Percentiles rank a stretch among this genome's conserved stretches.
Conservation (phyloP, 768 basidiomycete species). For the Lactarius psammicola region DNA sequence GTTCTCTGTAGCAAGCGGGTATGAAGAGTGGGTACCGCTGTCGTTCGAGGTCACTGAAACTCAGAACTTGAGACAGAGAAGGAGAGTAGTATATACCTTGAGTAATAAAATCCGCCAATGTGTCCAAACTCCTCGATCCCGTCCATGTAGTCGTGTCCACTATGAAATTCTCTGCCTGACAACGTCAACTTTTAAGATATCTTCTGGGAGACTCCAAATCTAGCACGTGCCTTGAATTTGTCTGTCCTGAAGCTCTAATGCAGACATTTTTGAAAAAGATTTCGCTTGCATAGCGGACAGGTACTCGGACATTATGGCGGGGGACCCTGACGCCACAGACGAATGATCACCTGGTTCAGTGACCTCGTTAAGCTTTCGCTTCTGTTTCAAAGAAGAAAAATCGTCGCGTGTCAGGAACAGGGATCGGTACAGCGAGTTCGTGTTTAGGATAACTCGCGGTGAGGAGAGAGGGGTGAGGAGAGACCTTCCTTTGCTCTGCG, state of each 20-base stretch:
- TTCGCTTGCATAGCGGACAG: slow-evolving; percentile 65
- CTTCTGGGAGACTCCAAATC: slow-evolving; percentile 23
- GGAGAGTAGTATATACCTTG: slow-evolving; percentile 49
- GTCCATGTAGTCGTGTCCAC: slow-evolving; percentile 75
- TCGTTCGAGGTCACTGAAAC: slow-evolving; percentile 3
- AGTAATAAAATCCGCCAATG: slow-evolving; percentile 71
- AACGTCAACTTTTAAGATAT: slow-evolving; percentile 46
- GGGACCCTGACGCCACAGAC: slow-evolving; percentile 57
- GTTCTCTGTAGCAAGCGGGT: slow-evolving; percentile 72
- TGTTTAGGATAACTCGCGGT: neutral
- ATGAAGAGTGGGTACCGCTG: slow-evolving; percentile 67
- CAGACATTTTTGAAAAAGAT: slow-evolving; percentile 63
- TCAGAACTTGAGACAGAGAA: neutral
- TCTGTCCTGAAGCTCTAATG: slow-evolving; percentile 77
- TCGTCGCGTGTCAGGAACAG: slow-evolving; percentile 21
- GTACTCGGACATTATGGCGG: slow-evolving; percentile 59
- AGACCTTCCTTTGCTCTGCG: slow-evolving; percentile 57
- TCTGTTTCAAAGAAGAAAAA: slow-evolving; percentile 46
- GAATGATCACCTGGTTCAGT: slow-evolving; percentile 38
- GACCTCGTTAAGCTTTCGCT: slow-evolving; percentile 57
- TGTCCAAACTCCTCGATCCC: slow-evolving; percentile 66
- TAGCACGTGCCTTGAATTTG: slow-evolving; percentile 68
- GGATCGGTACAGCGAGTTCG: neutral
- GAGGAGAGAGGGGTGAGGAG: neutral
- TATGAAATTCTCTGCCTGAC: slow-evolving; percentile 65